A percentile compares a stretch with the other conserved stretches of the same genome.
These are phyloP conservation scores for Chaetothyriales sp. DNA, from an alignment of 2,329 filamentous ascomycete species.

Conservation along the genomic window DNA sequence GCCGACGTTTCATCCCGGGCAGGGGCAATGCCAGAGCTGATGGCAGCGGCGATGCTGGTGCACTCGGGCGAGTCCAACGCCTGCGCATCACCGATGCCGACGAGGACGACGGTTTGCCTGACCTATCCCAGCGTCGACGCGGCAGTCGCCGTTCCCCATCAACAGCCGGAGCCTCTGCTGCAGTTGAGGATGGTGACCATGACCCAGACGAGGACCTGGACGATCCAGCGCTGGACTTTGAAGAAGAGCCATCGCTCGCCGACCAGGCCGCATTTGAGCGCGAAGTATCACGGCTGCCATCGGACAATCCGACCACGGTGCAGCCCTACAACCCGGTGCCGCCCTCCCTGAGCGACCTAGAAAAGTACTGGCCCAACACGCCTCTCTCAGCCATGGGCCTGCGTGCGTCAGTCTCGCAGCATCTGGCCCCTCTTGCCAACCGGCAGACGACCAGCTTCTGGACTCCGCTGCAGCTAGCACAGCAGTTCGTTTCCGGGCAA, in stretches of 20 bases:
- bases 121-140: background rate
- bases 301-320: background rate
- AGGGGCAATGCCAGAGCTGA: background rate
- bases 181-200: background rate
- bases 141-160: background rate
- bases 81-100: background rate
- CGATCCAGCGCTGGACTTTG: background rate
- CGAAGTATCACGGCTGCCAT: background rate
- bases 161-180: background rate
- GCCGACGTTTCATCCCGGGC: background rate
- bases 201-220: background rate
- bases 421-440: conserved; percentile 16
- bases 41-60: background rate
- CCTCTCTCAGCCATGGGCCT: conserved; percentile 11
- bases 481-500: conserved; percentile 14
- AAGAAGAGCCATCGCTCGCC: background rate
- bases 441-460: conserved; percentile 16
- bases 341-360: conserved; percentile 7
- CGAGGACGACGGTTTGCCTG: background rate
- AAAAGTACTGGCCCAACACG: conserved; percentile 17
- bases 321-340: background rate
- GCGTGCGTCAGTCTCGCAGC: conserved; percentile 14
- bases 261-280: background rate
- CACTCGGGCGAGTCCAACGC: background rate
- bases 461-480: conserved; percentile 14